phyloP scores from a whole-genome alignment of 305 asterid genomes.

The Fraxinus sp. region DNA sequence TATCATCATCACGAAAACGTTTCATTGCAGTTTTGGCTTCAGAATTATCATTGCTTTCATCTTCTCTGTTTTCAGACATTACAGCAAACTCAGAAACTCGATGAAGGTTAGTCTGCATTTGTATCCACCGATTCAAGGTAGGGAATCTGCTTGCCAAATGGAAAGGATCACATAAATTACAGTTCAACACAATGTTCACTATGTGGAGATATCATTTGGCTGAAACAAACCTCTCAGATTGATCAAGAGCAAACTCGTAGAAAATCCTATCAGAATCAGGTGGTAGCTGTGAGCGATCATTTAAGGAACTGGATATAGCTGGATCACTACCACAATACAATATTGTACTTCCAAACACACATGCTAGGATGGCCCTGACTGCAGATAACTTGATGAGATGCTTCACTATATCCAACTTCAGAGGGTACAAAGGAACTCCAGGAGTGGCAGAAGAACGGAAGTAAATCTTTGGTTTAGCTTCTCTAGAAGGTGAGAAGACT shows the following conservation, averaged over 20 bases:
- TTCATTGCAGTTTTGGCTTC: constrained; percentile 60
- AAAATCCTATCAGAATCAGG: constrained; percentile 82
- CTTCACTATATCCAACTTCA: constrained; percentile 82
- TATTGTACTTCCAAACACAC: constrained; percentile 95
- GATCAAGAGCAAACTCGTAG: constrained; percentile 93
- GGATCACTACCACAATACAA: constrained; percentile 75
- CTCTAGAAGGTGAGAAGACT: constrained; percentile 75
- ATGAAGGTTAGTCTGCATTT: constrained; percentile 96
- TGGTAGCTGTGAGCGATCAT: constrained; percentile 52
- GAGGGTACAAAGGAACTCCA: constrained; percentile 88
- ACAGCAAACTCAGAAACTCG: constrained; percentile 94
- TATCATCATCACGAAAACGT: constrained; percentile 82
- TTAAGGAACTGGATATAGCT: constrained; percentile 67
- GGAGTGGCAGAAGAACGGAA: constrained; percentile 85
- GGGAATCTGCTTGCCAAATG: constrained; percentile 71
- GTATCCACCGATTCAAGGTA: constrained; percentile 97
- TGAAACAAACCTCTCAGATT: constrained; percentile 85
- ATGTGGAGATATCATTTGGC: constrained; percentile 23
- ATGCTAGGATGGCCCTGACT: constrained; percentile 94
- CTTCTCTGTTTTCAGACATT: constrained; percentile 57
- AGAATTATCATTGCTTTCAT: constrained; percentile 45
- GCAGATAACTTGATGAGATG: constrained; percentile 93
- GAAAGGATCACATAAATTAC: constrained; percentile 29
- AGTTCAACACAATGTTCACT: constrained; percentile 24
- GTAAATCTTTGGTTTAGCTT: constrained; percentile 82